A percentile compares a stretch with the other conserved stretches of the same genome.
These are phyloP conservation scores for Cordia subcordata DNA, from an alignment of 257 asterid genomes.

Conservation along the genomic window DNA sequence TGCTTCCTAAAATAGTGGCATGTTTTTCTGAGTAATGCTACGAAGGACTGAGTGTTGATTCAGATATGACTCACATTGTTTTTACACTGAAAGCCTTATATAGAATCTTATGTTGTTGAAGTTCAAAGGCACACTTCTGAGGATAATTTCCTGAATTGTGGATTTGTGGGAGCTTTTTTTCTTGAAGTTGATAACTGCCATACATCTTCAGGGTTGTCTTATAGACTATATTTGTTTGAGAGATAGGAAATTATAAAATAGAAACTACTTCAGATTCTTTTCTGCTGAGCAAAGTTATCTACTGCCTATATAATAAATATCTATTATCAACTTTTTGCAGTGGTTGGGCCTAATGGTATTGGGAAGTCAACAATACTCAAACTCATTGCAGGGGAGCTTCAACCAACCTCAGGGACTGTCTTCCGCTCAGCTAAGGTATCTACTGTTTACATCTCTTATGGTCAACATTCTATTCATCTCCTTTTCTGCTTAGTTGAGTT, in stretches of 20 bases:
- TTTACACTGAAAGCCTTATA: too few species aligned
- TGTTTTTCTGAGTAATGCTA: conserved; percentile 8
- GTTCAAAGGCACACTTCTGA: too few species aligned
- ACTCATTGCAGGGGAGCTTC: conserved; percentile 94
- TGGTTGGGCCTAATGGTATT: conserved; percentile 99
- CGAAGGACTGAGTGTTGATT: neutral
- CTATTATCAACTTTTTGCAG: conserved; percentile 36
- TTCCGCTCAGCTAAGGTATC: conserved; percentile 97
- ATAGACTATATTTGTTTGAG: too few species aligned
- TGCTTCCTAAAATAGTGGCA: conserved; percentile 16
- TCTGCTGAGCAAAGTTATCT: neutral
- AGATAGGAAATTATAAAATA: too few species aligned
- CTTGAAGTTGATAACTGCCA: too few species aligned
- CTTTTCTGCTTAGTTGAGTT: neutral
- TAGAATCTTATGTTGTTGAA: too few species aligned
- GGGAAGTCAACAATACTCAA: conserved; percentile 96
- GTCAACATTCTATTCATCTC: neutral
- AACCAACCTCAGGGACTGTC: conserved; percentile 95
- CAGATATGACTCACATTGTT: too few species aligned
- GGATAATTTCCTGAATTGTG: too few species aligned
- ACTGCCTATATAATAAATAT: neutral
- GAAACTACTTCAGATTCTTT: neutral
- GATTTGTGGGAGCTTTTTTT: too few species aligned
- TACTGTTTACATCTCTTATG: neutral
- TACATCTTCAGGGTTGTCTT: too few species aligned